Evolutionary conservation across 2,329 filamentous ascomycete genomes (phyloP), one percentile per base, ranked within the genome.

Genomic region (Raffaelea ambrosiae): DNA sequence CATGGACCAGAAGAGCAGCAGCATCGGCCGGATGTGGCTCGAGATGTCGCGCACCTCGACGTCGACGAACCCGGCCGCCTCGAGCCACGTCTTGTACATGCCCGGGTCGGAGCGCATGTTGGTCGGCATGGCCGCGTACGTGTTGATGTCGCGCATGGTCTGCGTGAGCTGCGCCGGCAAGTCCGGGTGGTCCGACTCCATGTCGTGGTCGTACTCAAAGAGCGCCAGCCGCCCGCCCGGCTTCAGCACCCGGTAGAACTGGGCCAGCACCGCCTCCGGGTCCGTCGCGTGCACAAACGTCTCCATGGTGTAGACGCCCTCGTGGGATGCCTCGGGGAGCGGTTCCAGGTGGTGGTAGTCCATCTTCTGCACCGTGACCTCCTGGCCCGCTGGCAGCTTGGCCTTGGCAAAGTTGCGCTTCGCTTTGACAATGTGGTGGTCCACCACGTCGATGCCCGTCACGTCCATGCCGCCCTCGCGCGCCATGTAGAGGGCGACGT

Each of bases 301-400:
- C 57, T 79, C 73, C 68, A 77, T 73, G 0, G 74, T 77, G 56
- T 77, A 79, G 23, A 72, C 60, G 3, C 73, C 74, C 47, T 79
- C 73, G 39, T 73, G 66, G 0, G 63, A 68, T 3, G 54, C 58
- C 22, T 61, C 53, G 0, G 53, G 47, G 20, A 76, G 59, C 5
- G 53, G 50, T 2, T 70, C 65, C 1, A 79, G 63, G 51, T 76
- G 61, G 52, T 78, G 74, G 53, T 77, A 79, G 53, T 78, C 72
- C 58, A 66, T 69, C 50, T 63, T 63, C 4, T 55, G 56, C 14
- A 71, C 67, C 1, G 57, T 57, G 16, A 77, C 56, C 31, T 33
- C 31, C 20, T 56, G 55, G 8, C 63, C 61, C 8, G 63, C 51
- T n/a, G 61, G 54, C 4, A 72, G 55, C 2, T 60, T 59, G 2